Evolutionary conservation across 352 stramenopile genomes (phyloP), one percentile per base, ranked within the genome.

Genomic region (Phytopythium kandeliae): DNA sequence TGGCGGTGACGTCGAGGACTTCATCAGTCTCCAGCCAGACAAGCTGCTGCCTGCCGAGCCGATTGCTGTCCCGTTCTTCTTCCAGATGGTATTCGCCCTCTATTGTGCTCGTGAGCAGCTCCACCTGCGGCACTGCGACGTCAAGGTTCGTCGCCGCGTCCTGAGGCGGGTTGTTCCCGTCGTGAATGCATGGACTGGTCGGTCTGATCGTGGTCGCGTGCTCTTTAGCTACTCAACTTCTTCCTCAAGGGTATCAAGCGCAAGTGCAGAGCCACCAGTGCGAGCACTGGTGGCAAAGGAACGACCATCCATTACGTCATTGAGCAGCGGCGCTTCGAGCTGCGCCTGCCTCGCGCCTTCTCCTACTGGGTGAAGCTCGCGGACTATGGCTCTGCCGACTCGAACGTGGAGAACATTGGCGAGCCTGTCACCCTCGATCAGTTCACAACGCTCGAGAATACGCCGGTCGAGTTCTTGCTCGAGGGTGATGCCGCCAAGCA

Each of bases 401-500:
- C 97, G 25, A 82, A 86, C 46, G 59, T 62, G 2, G 85, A 91
- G 15, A 92, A 78, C 24, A 71, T 98, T 43, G 92, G 87, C n/a
- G 77, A 91, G 48, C 86, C 85, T 1, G 87, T 99, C 4, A 95
- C 78, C 5, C 73, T 97, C 37, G 92, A 95, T 34, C 96, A 94
- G 48, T 99, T 99, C 60, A 98, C 97, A 26, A 99, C 97, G 17
- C 69, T 99, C 17, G 97, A 99, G 65, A 99, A 99, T 63, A 94
- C 94, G 15, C 92, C 97, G 2, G 77, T 97, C 21, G 97, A 99
- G 41, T 97, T 97, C 46, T 65, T 99, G 10, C 74, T 99, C 31
- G 66, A 96, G 40, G 97, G 97, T 28, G 87, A 98, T 59, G 65
- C 66, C 6, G 90, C 95, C 6, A 50, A 70, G 47, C 95, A 96